Conservation (phyloP, 75 land plant species). For the Ceratopteris richardii region DNA sequence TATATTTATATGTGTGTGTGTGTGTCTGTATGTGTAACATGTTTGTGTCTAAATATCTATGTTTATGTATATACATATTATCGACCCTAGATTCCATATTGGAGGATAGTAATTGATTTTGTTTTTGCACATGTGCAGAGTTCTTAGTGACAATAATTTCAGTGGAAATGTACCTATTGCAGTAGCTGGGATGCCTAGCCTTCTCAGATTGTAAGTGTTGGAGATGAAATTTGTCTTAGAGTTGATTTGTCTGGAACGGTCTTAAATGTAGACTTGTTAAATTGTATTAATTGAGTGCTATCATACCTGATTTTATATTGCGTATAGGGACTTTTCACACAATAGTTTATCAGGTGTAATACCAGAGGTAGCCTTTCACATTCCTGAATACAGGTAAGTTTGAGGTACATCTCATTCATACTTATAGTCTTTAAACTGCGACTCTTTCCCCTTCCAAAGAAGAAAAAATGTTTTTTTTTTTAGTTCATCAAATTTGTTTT, state of each 20-base stretch:
- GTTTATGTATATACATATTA: too few species aligned
- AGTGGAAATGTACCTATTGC: constrained; percentile 33
- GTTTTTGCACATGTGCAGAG: background rate
- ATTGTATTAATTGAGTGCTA: too few species aligned
- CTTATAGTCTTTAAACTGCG: background rate
- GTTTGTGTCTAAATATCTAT: too few species aligned
- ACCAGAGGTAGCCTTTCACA: constrained; percentile 34
- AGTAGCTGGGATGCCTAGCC: constrained; percentile 24
- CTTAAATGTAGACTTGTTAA: too few species aligned
- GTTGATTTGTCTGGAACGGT: background rate
- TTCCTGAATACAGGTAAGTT: constrained; percentile 49
- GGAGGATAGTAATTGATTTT: too few species aligned
- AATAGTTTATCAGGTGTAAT: constrained; percentile 43
- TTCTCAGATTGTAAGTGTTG: constrained; percentile 42
- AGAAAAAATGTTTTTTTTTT: too few species aligned
- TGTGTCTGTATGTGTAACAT: too few species aligned
- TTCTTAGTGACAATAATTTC: constrained; percentile 17
- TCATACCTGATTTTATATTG: background rate
- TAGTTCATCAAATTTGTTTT: too few species aligned
- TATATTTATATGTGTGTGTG: too few species aligned
- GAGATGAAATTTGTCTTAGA: background rate
- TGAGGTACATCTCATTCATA: background rate
- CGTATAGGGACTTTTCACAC: constrained; percentile 41
- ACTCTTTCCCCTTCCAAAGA: too few species aligned
- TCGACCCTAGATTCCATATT: too few species aligned